These are phyloP conservation scores for Prorocentrum cordatum DNA, from an alignment of 169 alveolate species.

Conservation along the genomic window DNA sequence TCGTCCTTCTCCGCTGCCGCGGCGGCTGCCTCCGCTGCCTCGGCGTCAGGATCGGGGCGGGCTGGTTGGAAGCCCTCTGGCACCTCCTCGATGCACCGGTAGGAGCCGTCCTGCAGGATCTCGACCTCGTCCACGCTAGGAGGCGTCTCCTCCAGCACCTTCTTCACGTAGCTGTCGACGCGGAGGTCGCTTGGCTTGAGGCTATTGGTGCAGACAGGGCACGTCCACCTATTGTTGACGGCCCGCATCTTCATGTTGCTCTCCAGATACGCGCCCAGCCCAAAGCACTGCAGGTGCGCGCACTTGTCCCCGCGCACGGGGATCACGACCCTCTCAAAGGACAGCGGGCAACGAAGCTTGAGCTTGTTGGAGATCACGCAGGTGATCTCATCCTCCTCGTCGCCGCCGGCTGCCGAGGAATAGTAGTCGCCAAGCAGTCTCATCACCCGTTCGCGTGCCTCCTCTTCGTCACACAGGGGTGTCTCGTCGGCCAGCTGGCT, in stretches of 20 bases:
- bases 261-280: slow-evolving; percentile 49
- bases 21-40: too few relatives aligned
- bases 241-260: slow-evolving; percentile 64
- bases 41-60: too few relatives aligned
- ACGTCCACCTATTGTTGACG: slow-evolving; percentile 65
- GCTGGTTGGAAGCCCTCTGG: too few relatives aligned
- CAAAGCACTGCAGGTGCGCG: slow-evolving; percentile 69
- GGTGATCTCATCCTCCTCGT: background rate
- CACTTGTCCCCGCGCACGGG: background rate
- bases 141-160: slow-evolving; percentile 26
- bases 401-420: too few relatives aligned
- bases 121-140: slow-evolving; percentile 27
- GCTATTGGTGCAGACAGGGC: slow-evolving; percentile 61
- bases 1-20: too few relatives aligned
- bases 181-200: slow-evolving; percentile 65
- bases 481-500: slow-evolving; percentile 31
- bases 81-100: slow-evolving; percentile 35
- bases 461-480: slow-evolving; percentile 23
- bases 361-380: slow-evolving; percentile 50
- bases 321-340: slow-evolving; percentile 57
- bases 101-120: slow-evolving; percentile 20
- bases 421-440: too few relatives aligned
- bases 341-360: slow-evolving; percentile 52
- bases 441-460: background rate
- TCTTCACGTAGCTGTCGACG: slow-evolving; percentile 45